Evolutionary conservation across 2,329 filamentous ascomycete genomes (phyloP).

Genomic region (Diaporthe ampelina): DNA sequence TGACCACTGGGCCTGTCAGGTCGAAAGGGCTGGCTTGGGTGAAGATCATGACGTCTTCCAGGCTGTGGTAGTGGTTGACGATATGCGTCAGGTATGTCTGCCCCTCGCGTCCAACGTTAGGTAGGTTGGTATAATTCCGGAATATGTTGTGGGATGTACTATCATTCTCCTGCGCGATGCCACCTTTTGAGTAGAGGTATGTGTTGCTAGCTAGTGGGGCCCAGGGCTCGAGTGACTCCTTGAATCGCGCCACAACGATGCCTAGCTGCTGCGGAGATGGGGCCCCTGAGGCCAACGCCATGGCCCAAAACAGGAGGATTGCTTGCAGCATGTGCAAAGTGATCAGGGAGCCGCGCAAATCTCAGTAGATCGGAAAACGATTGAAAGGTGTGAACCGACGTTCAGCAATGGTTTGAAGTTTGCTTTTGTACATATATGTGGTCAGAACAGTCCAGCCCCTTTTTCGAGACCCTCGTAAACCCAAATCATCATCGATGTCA

Average conservation of each 20-base stretch:
- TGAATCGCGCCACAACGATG: slow-evolving; percentile 41
- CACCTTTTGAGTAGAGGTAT: slow-evolving; percentile 42
- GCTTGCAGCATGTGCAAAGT: background rate
- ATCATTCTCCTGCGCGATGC: slow-evolving; percentile 38
- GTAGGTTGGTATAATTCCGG: slow-evolving; percentile 39
- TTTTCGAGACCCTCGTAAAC: background rate
- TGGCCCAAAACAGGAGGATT: background rate
- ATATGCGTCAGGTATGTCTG: slow-evolving; percentile 40
- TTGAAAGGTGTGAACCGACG: background rate
- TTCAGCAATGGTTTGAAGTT: background rate
- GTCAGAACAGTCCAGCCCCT: background rate
- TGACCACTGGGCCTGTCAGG: slow-evolving; percentile 32
- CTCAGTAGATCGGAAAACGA: too few relatives aligned
- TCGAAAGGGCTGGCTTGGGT: slow-evolving; percentile 41
- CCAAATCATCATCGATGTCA: background rate
- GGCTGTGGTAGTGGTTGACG: slow-evolving; percentile 34
- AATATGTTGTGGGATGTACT: slow-evolving; percentile 38
- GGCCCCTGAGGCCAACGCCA: background rate
- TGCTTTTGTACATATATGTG: background rate
- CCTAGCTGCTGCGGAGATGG: slow-evolving; percentile 20
- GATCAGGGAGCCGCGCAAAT: background rate
- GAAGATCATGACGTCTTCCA: slow-evolving; percentile 42
- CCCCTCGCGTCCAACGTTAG: slow-evolving; percentile 40
- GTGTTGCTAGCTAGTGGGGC: slow-evolving; percentile 31
- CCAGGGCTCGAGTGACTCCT: slow-evolving; percentile 41